A percentile compares a stretch with the other conserved stretches of the same genome.
phyloP scores from a whole-genome alignment of 768 basidiomycete species.

The Tephrocybe sp. region DNA sequence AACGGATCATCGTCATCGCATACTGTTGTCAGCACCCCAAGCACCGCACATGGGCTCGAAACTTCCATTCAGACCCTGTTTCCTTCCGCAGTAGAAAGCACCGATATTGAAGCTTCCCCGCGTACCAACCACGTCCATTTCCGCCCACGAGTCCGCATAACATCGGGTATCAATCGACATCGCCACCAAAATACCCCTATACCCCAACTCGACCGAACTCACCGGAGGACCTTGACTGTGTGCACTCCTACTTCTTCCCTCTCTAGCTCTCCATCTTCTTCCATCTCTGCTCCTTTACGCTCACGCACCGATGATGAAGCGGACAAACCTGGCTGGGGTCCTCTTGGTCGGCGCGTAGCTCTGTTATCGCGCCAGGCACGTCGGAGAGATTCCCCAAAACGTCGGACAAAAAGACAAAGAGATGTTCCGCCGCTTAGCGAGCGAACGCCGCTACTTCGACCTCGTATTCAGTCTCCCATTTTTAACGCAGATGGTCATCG shows the following conservation, averaged over 20 bases:
- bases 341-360: conserved; percentile 57
- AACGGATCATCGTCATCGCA: conserved; percentile 8
- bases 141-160: conserved; percentile 75
- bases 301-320: conserved; percentile 48
- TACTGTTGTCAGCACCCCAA: conserved; percentile 14
- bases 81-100: conserved; percentile 2
- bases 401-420: conserved; percentile 9
- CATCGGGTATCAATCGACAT: conserved; percentile 61
- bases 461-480: conserved; percentile 12
- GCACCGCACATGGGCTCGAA: conserved; percentile 21
- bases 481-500: conserved; percentile 3
- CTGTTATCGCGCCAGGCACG: conserved; percentile 32
- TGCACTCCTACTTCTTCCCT: conserved; percentile 38
- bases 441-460: conserved; percentile 35
- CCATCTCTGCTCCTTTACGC: conserved; percentile 79
- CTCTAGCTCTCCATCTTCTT: conserved; percentile 72
- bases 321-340: conserved; percentile 54
- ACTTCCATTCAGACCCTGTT: conserved; percentile 13
- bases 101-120: conserved; percentile 14
- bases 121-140: conserved; percentile 53
- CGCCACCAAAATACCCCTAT: conserved; percentile 25
- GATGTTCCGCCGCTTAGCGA: conserved; percentile 27
- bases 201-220: conserved; percentile 6
- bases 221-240: neutral
- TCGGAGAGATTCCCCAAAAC: conserved; percentile 18